Conservation (phyloP, 108 stramenopile genomes). For the Epithemia pelagica region DNA sequence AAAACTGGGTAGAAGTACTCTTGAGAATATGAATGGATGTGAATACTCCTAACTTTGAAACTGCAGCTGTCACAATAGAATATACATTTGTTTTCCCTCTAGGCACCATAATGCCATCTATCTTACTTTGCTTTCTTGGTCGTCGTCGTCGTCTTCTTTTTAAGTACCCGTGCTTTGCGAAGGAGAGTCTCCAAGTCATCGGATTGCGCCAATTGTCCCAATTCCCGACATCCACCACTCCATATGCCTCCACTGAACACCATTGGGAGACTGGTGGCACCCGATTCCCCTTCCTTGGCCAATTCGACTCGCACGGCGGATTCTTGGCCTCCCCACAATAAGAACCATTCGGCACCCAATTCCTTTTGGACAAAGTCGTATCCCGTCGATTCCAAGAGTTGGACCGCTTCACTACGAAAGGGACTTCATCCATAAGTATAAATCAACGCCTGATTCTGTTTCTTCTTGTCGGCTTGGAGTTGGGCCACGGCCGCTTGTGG, state of each 20-base stretch:
- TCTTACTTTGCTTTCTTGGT: too few relatives aligned
- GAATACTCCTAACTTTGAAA: too few relatives aligned
- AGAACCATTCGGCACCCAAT: conserved; percentile 65
- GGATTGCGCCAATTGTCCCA: conserved; percentile 33
- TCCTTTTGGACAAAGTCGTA: conserved; percentile 48
- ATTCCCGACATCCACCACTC: conserved; percentile 56
- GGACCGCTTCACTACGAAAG: conserved; percentile 49
- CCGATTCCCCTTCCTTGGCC: conserved; percentile 32
- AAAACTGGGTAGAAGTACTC: too few relatives aligned
- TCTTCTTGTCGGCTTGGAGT: too few relatives aligned
- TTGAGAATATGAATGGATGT: too few relatives aligned
- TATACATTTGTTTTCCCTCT: too few relatives aligned
- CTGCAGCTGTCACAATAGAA: too few relatives aligned
- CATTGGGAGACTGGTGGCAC: conserved; percentile 54
- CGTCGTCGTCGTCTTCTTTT: too few relatives aligned
- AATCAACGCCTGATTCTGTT: conserved; percentile 40
- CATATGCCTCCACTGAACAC: conserved; percentile 61
- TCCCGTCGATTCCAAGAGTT: conserved; percentile 42
- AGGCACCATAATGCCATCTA: too few relatives aligned
- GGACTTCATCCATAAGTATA: conserved; percentile 65
- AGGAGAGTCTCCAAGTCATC: conserved; percentile 40
- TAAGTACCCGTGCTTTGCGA: conserved; percentile 15
- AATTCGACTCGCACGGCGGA: conserved; percentile 46
- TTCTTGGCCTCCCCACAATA: conserved; percentile 42
- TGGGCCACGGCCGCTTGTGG: conserved; percentile 30